These are phyloP conservation scores for Marasmius fiardii DNA, from an alignment of 1,284 basidiomycete species.

Conservation along the genomic window DNA sequence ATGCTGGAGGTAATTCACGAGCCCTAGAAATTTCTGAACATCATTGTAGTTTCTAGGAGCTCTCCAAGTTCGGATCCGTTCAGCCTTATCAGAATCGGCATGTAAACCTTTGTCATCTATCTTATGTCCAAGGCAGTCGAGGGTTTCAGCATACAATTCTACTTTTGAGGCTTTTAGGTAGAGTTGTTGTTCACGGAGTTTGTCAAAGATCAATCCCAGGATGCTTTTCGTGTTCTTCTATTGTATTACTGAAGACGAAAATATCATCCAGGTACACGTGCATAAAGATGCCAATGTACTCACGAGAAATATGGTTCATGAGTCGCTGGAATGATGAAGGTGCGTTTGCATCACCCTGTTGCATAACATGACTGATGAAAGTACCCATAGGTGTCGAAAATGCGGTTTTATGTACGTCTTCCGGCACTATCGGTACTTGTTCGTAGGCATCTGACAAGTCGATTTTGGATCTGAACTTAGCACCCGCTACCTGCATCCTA, in stretches of 20 bases:
- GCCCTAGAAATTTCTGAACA: too few relatives aligned
- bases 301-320: too few relatives aligned
- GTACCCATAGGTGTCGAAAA: not conserved
- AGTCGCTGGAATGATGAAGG: too few relatives aligned
- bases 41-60: not conserved
- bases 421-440: not conserved
- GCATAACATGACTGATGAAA: not conserved
- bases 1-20: not conserved
- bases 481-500: not conserved
- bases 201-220: conserved; percentile 18
- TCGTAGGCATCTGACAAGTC: not conserved
- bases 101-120: conserved; percentile 24
- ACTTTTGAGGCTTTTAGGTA: too few relatives aligned
- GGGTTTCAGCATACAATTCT: conserved; percentile 24
- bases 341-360: too few relatives aligned
- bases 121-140: conserved; percentile 29
- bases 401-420: not conserved
- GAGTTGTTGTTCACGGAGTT: conserved; percentile 17
- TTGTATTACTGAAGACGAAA: too few relatives aligned
- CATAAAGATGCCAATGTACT: too few relatives aligned
- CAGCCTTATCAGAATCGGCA: conserved; percentile 19
- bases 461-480: not conserved
- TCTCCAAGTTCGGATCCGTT: not conserved
- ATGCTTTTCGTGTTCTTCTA: conserved; percentile 26
- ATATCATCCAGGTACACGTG: too few relatives aligned